A percentile compares a stretch with the other conserved stretches of the same genome.
Evolutionary conservation across 352 stramenopile genomes (phyloP).

Genomic region (Pythium aphanidermatum): DNA sequence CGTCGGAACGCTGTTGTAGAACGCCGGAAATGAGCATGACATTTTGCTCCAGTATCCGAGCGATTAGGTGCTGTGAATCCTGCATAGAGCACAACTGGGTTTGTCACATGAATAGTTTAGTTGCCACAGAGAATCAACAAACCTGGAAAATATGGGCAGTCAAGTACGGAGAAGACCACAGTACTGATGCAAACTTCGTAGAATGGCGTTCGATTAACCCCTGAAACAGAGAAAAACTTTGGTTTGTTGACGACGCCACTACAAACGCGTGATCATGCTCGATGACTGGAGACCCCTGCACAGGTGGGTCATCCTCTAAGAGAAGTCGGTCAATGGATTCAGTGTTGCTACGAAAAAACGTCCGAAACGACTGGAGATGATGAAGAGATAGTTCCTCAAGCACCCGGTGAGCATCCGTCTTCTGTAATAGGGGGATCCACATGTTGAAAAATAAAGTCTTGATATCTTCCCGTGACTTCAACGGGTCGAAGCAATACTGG

Average conservation of each 20-base stretch:
- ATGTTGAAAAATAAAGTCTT: slow-evolving; percentile 31
- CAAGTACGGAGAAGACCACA: slow-evolving; percentile 56
- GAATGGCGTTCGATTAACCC: slow-evolving; percentile 53
- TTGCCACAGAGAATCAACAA: not conserved
- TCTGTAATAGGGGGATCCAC: slow-evolving; percentile 25
- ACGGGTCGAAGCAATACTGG: slow-evolving; percentile 27
- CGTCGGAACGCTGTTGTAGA: slow-evolving; percentile 41
- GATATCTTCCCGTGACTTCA: slow-evolving; percentile 6
- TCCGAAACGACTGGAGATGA: slow-evolving; percentile 28
- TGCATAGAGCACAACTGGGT: slow-evolving; percentile 15
- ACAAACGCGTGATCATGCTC: too few relatives aligned
- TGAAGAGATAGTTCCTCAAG: slow-evolving; percentile 24
- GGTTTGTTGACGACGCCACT: too few relatives aligned
- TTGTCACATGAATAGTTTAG: too few relatives aligned
- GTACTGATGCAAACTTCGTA: slow-evolving; percentile 41
- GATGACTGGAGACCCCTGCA: too few relatives aligned
- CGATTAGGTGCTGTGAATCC: slow-evolving; percentile 50
- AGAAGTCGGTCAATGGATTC: slow-evolving; percentile 48
- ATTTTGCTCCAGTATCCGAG: slow-evolving; percentile 68
- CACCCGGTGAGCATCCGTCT: slow-evolving; percentile 19
- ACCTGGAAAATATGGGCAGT: slow-evolving; percentile 71
- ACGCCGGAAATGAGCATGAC: slow-evolving; percentile 57
- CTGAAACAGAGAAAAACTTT: slow-evolving; percentile 57
- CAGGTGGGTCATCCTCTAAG: slow-evolving; percentile 5
- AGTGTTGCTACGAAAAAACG: slow-evolving; percentile 40